Evolutionary conservation across 208 protist species (phyloP).

Genomic region (Polymyxa betae): DNA sequence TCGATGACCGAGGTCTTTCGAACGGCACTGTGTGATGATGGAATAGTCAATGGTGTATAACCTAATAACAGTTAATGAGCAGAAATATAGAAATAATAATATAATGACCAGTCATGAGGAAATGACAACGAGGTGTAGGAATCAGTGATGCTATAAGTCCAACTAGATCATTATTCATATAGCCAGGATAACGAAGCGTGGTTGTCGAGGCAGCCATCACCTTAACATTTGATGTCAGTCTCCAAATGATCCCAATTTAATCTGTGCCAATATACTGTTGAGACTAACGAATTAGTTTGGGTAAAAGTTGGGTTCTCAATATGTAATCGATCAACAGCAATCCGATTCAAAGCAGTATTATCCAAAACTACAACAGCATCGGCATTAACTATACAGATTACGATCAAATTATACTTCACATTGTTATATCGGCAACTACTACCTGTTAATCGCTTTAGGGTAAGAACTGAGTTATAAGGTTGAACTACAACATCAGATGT

Average conservation of each 20-base stretch:
- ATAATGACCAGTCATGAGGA: conserved; percentile 84
- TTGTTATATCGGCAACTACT: conserved; percentile 84
- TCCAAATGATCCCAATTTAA: too few relatives aligned
- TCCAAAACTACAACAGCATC: conserved; percentile 91
- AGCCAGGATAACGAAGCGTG: conserved; percentile 97
- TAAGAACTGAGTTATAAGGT: conserved; percentile 99
- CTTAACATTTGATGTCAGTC: too few relatives aligned
- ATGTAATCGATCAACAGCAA: conserved; percentile 93
- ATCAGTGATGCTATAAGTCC: conserved; percentile 96
- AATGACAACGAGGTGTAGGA: conserved; percentile 98
- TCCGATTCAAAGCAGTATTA: conserved; percentile 97
- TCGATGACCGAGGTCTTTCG: conserved; percentile 99
- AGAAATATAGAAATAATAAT: background rate
- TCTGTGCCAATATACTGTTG: too few relatives aligned
- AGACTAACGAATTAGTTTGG: conserved; percentile 91
- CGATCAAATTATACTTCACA: background rate
- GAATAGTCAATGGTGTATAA: conserved; percentile 95
- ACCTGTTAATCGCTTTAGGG: conserved; percentile 95
- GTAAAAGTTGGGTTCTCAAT: conserved; percentile 89
- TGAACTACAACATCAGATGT: conserved; percentile 97
- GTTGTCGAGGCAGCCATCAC: conserved; percentile 98
- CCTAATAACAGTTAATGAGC: conserved; percentile 78
- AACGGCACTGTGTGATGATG: conserved; percentile 72
- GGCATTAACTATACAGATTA: conserved; percentile 55
- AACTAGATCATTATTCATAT: conserved; percentile 96